phyloP scores from a whole-genome alignment of 2,329 filamentous ascomycete species.

The Aureobasidium sp. region DNA sequence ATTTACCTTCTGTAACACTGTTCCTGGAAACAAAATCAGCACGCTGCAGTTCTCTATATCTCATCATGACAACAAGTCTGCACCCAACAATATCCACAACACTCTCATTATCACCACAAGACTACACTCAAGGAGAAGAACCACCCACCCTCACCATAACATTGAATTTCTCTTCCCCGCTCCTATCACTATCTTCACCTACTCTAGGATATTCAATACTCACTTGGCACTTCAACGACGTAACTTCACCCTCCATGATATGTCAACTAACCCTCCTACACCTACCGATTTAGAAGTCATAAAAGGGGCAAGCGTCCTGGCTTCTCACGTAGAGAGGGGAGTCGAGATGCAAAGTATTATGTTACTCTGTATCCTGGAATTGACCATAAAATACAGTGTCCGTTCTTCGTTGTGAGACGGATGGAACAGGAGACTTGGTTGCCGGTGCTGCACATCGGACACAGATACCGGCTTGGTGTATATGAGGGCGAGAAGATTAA shows the following conservation, averaged over 20 bases:
- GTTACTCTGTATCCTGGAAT: not conserved
- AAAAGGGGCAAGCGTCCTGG: not conserved
- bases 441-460: not conserved
- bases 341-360: not conserved
- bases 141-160: not conserved
- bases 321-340: not conserved
- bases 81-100: not conserved
- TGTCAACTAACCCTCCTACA: not conserved
- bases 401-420: not conserved
- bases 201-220: not conserved
- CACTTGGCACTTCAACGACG: not conserved
- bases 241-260: not conserved
- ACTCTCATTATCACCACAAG: not conserved
- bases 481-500: not conserved
- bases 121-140: not conserved
- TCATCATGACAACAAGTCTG: not conserved
- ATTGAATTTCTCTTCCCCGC: not conserved
- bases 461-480: not conserved
- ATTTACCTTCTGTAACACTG: too few species aligned
- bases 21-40: too few species aligned
- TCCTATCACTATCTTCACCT: not conserved
- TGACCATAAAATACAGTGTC: not conserved
- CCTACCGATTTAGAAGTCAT: not conserved
- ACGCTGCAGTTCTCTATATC: not conserved
- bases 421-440: not conserved